Evolutionary conservation across 202 grass and related monocot species (phyloP), one percentile per base, ranked within the genome.

Genomic region (Saccharum hybrid): DNA sequence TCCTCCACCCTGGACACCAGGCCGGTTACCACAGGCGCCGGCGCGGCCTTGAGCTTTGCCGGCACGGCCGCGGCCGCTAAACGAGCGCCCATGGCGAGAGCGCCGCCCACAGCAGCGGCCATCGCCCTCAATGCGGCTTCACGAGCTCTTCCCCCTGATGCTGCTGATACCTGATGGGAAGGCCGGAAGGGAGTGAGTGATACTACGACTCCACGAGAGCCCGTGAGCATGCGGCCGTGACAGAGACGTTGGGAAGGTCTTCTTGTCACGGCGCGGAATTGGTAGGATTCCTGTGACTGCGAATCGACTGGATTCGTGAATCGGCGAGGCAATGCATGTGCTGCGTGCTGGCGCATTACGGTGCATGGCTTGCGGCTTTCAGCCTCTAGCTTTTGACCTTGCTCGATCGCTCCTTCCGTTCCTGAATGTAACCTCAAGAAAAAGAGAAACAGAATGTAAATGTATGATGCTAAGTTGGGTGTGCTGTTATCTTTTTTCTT

Each of bases 1-100:
- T 94, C 93, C 56, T 89, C 88, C 81, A 86, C 96, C 69, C 41
- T 92, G 30, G 91, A 94, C 41, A 94, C 77, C 13, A 89, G 89
- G 7, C 89, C 87, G 48, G 85, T 39, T 62, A 68, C 87, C 74
- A n/a, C n/a, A 8, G 84, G 81, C 22, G 63, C 57, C 4, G 85
- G n/a, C n/a, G 13, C 57, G 9, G 87, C 86, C 86, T 74, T 79
- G 45, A 71, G 69, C 84, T 60, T 33, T 3, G n/a, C 76, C 22
- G 87, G 72, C 38, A 40, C 78, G 18, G 26, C 63, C 40, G n/a
- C n/a, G n/a, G n/a, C n/a, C n/a, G 63, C 78, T 4, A 23, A 38
- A 40, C 49, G 71, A 13, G 33, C 49, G 81, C 12, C 63, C 60
- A 69, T 2, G 66, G 65, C 8, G 81, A 21, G 42, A 38, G 80